A percentile compares a stretch with the other conserved stretches of the same genome.
phyloP scores from a whole-genome alignment of 441 rosid species.

The Mallotus japonicus region DNA sequence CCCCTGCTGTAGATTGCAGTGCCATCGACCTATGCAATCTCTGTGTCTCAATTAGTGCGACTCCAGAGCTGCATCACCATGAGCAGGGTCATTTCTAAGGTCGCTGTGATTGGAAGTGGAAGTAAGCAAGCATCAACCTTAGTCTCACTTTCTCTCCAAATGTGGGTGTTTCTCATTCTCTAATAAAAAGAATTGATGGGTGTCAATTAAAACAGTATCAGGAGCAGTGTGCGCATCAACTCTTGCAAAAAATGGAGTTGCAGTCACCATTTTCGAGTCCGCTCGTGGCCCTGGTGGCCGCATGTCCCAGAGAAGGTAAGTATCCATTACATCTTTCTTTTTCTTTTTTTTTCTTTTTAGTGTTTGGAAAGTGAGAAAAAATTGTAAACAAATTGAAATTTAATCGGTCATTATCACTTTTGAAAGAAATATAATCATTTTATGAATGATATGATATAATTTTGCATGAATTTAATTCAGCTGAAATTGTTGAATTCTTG shows the following conservation, averaged over 20 bases:
- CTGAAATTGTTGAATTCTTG: too few species aligned
- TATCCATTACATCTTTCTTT: background rate
- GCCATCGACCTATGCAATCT: too few species aligned
- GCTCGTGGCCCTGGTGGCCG: constrained; percentile 89
- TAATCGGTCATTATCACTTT: too few species aligned
- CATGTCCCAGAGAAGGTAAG: constrained; percentile 78
- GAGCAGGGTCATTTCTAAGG: constrained; percentile 44
- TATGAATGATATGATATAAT: too few species aligned
- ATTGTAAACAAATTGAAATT: too few species aligned
- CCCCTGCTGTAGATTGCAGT: too few species aligned
- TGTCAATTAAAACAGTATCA: constrained; percentile 42
- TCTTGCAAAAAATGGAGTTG: constrained; percentile 57
- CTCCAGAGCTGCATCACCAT: background rate
- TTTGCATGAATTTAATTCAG: too few species aligned
- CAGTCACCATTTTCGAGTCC: constrained; percentile 73
- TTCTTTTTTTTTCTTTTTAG: background rate
- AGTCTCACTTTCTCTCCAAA: background rate
- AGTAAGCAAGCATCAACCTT: constrained; percentile 34
- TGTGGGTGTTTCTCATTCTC: background rate
- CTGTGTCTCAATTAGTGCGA: too few species aligned
- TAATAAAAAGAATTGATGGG: background rate
- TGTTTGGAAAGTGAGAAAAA: background rate
- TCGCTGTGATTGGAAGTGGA: constrained; percentile 75
- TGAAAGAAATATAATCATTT: too few species aligned
- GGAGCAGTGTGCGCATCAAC: constrained; percentile 79